Conservation (phyloP, 2,329 filamentous ascomycete species). For the Pseudomassariella vexata region DNA sequence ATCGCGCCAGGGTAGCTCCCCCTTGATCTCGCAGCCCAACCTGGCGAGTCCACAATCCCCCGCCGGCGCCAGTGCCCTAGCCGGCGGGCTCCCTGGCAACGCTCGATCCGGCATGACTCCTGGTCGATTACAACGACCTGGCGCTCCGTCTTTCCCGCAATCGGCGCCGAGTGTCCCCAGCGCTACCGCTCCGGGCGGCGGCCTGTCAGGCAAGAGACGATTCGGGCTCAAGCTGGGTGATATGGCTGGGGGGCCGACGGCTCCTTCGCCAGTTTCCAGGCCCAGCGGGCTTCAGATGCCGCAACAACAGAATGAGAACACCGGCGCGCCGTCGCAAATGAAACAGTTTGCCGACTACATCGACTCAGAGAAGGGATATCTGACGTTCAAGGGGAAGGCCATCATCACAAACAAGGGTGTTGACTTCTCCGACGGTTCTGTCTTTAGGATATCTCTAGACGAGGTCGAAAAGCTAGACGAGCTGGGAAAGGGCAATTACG, state of each 20-base stretch:
- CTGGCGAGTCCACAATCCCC: conserved; percentile 24
- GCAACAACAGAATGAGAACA: conserved; percentile 22
- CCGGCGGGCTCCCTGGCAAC: conserved; percentile 33
- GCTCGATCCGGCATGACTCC: conserved; percentile 29
- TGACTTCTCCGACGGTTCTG: conserved; percentile 83
- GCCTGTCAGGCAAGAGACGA: conserved; percentile 60
- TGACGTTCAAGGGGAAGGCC: conserved; percentile 91
- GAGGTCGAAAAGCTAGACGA: conserved; percentile 88
- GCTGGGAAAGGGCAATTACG: conserved; percentile 95
- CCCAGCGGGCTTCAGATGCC: too few relatives aligned
- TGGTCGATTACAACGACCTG: conserved; percentile 33
- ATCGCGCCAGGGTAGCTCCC: conserved; percentile 36
- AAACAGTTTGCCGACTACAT: conserved; percentile 71
- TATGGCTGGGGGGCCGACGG: too few relatives aligned
- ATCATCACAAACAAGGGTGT: conserved; percentile 85
- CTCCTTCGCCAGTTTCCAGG: conserved; percentile 22
- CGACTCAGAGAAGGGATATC: conserved; percentile 82
- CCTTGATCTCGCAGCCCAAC: conserved; percentile 18
- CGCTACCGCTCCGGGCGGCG: conserved; percentile 17
- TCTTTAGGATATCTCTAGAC: conserved; percentile 90
- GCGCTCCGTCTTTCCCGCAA: conserved; percentile 42
- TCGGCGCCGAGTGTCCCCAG: conserved; percentile 46
- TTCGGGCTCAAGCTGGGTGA: conserved; percentile 57
- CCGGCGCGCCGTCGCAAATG: conserved; percentile 39
- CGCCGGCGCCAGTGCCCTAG: conserved; percentile 17